phyloP scores from a whole-genome alignment of 2,329 filamentous ascomycete species.

The Nigrospora sphaerica region DNA sequence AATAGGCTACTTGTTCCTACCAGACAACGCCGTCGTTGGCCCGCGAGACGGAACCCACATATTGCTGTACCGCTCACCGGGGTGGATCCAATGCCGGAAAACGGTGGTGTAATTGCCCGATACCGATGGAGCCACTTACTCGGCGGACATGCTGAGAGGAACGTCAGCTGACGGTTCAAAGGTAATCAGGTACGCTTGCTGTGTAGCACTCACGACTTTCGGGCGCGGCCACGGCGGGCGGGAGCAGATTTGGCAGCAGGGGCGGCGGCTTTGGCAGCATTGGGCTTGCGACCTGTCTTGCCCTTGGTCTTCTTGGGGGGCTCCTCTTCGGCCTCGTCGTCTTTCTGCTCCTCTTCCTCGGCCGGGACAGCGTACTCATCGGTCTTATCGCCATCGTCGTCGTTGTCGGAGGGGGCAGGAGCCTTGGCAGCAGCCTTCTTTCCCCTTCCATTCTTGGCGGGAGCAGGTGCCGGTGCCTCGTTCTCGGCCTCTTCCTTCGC shows the following conservation, averaged over 20 bases:
- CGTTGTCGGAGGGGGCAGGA: constrained; percentile 12
- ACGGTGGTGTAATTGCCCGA: too few species aligned
- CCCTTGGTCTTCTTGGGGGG: constrained; percentile 12
- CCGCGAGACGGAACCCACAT: too few species aligned
- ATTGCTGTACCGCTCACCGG: too few species aligned
- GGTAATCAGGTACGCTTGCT: not conserved
- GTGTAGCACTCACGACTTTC: constrained; percentile 1
- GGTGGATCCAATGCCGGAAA: too few species aligned
- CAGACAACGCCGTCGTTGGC: too few species aligned
- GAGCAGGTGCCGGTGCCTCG: constrained; percentile 15
- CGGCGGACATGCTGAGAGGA: too few species aligned
- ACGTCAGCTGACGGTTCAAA: not conserved
- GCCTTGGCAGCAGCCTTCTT: constrained; percentile 25
- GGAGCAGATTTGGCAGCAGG: not conserved
- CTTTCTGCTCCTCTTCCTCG: constrained; percentile 7
- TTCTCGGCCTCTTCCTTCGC: constrained; percentile 17
- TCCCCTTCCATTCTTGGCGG: constrained; percentile 7
- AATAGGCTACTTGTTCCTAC: too few species aligned
- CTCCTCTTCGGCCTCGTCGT: constrained; percentile 4
- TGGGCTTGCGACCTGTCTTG: constrained; percentile 13
- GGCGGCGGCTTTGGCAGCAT: not conserved
- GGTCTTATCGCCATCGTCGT: constrained; percentile 5
- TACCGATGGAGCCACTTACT: too few species aligned
- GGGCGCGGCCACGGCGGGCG: constrained; percentile 2
- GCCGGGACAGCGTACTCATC: not conserved